Evolutionary conservation across 805 yeast species (phyloP), one percentile per base, ranked within the genome.

Genomic region (Schwanniomyces sp.): DNA sequence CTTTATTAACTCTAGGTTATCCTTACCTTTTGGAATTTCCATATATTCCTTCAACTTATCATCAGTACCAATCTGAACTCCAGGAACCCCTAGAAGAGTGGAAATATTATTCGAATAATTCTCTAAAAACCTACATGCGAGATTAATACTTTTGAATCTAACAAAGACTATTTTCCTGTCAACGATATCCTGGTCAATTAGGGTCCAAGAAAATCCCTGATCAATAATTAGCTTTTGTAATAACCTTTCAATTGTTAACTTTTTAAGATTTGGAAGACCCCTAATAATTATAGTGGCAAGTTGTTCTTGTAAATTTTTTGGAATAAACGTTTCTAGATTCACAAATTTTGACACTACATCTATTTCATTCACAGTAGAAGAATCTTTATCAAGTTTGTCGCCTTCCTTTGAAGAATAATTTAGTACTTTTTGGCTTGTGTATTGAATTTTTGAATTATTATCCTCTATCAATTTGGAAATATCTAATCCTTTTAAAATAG

Each of bases 221-320:
- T 49, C 40, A 16, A 43, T 17, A 2, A 62, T 38, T 1, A 69
- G 43, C 4, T 47, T 48, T 18, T 52, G 49, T 24, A 76, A 52
- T 0, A 74, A 47, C 42, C 61, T 66, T 47, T 74, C 79, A 18
- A 73, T 55, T 0, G 63, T 55, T 1, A 49, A 46, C 36, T 56
- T 55, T 28, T 58, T 54, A 4, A 74, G 49, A 11, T 60, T 62
- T 6, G 70, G 72, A 44, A 76, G 64, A 34, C 67, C 67, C 21
- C 60, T 56, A 10, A 75, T 50, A 5, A 65, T 54, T 2, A 73
- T 56, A 4, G 69, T 64, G 41, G 58, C 53, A 5, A 73, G 45
- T 46, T 76, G 78, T 30, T 72, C 64, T 38, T 64, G 58, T 34
- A 71, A 56, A 37, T 63, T 70, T 1, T 47, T 43, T 0, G 78